Conservation (phyloP, 306 rosid genomes). For the Quercus parvula region DNA sequence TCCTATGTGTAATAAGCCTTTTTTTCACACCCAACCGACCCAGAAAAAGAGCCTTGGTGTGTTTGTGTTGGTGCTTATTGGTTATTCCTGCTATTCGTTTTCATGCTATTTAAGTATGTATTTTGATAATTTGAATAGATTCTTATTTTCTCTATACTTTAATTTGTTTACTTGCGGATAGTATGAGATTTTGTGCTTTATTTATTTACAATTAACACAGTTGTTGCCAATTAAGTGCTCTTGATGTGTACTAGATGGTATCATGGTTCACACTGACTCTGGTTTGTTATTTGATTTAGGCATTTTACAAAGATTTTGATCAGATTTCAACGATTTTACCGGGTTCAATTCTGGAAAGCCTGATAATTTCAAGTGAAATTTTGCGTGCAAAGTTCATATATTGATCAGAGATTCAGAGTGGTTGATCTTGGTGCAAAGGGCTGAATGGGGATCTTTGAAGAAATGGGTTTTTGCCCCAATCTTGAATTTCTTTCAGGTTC, state of each 20-base stretch:
- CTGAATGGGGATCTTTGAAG: slow-evolving; percentile 42
- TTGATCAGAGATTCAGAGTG: background rate
- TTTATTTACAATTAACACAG: background rate
- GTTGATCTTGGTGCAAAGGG: background rate
- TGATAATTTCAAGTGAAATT: background rate
- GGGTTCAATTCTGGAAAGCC: background rate
- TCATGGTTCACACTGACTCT: background rate
- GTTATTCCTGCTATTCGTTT: background rate
- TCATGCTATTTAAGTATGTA: background rate
- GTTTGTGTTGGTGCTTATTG: background rate
- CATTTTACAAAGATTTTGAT: background rate
- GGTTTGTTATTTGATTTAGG: slow-evolving; percentile 3
- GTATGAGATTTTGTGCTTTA: background rate
- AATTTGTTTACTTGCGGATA: background rate
- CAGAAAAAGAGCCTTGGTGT: background rate
- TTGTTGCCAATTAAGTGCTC: slow-evolving; percentile 13
- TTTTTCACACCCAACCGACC: background rate
- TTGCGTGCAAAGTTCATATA: background rate
- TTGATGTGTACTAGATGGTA: slow-evolving; percentile 5
- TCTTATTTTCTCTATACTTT: background rate
- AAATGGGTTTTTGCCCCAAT: slow-evolving; percentile 38
- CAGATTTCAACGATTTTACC: background rate
- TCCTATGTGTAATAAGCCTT: background rate
- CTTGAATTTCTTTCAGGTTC: slow-evolving; percentile 35
- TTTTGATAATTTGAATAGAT: slow-evolving; percentile 1